A percentile compares a stretch with the other conserved stretches of the same genome.
These are phyloP conservation scores for Zygotorulaspora florentina DNA, from an alignment of 805 yeast genomes.

Conservation along the genomic window DNA sequence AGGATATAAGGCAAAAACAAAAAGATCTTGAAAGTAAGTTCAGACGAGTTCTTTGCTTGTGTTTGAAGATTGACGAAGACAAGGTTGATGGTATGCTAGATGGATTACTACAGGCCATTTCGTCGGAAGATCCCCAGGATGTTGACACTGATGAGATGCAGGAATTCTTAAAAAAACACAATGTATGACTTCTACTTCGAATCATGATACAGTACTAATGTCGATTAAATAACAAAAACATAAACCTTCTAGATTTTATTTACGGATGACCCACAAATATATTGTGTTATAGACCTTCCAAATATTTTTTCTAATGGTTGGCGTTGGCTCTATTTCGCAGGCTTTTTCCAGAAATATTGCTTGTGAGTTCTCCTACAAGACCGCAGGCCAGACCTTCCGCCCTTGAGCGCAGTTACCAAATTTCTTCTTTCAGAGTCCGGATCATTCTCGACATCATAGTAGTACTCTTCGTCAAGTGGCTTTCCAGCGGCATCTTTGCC, in stretches of 20 bases:
- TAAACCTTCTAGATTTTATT: no score
- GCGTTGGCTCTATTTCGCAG: conserved; percentile 31
- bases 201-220: background rate
- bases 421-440: conserved; percentile 61
- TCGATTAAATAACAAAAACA: background rate
- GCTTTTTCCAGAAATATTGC: conserved; percentile 54
- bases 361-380: conserved; percentile 92
- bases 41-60: conserved; percentile 80
- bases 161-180: conserved; percentile 51
- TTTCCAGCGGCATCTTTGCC: conserved; percentile 98
- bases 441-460: conserved; percentile 83
- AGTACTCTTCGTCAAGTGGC: conserved; percentile 88
- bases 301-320: background rate
- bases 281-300: background rate
- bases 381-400: conserved; percentile 71
- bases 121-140: conserved; percentile 68
- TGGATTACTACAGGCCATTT: conserved; percentile 85
- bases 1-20: conserved; percentile 49
- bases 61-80: conserved; percentile 81
- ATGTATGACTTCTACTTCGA: conserved; percentile 21
- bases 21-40: conserved; percentile 67
- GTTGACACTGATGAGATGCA: conserved; percentile 49
- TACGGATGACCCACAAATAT: background rate
- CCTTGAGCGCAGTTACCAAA: conserved; percentile 72
- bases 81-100: conserved; percentile 79